A percentile compares a stretch with the other conserved stretches of the same genome.
phyloP scores from a whole-genome alignment of 441 rosid species.

The Bocquillonia castaneifolia region DNA sequence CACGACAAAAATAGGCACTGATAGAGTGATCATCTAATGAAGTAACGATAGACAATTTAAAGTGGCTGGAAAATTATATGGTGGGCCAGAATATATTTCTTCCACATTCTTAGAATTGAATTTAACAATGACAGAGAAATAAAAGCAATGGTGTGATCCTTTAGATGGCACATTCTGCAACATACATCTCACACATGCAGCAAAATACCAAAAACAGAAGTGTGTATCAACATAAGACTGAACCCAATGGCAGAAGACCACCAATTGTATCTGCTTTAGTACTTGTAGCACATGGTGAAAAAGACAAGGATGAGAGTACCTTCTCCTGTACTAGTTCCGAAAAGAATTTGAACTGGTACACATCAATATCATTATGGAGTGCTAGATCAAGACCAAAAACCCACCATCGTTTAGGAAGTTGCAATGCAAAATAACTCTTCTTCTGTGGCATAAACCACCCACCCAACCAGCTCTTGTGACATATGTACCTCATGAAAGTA shows the following conservation, averaged over 20 bases:
- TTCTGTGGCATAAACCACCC: constrained; percentile 99
- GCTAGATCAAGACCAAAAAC: constrained; percentile 98
- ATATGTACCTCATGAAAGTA: constrained; percentile 96
- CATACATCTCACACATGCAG: background rate
- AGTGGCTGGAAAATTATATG: background rate
- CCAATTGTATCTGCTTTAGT: background rate
- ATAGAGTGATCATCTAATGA: background rate
- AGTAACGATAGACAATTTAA: background rate
- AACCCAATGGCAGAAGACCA: background rate
- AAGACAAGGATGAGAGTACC: constrained; percentile 41
- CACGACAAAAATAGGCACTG: background rate
- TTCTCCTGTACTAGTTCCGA: constrained; percentile 59
- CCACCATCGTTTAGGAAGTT: constrained; percentile 96
- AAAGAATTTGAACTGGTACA: constrained; percentile 96
- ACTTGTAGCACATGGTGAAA: constrained; percentile 12
- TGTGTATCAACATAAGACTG: background rate
- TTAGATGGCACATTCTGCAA: background rate
- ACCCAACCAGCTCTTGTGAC: constrained; percentile 99
- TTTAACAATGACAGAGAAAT: background rate
- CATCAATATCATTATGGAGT: constrained; percentile 97
- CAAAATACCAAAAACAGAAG: background rate
- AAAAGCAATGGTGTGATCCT: background rate
- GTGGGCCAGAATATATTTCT: background rate
- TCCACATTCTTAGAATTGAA: background rate
- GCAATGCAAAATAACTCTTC: constrained; percentile 97